A percentile compares a stretch with the other conserved stretches of the same genome.
phyloP scores from a whole-genome alignment of 2,329 filamentous ascomycete species.

The Aspergillus luchuensis region DNA sequence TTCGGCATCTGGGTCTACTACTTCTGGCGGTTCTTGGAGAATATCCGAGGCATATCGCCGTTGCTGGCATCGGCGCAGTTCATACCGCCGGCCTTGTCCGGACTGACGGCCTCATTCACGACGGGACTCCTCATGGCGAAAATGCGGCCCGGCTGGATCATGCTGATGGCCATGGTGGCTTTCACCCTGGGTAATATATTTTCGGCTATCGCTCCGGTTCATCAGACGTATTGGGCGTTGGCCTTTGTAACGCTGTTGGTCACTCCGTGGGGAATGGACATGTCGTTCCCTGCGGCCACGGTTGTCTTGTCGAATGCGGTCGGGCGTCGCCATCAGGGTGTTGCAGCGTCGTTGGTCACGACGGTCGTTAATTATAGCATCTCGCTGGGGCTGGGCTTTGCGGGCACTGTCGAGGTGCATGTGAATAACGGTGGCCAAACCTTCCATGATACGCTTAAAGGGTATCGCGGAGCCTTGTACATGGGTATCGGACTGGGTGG shows the following conservation, averaged over 20 bases:
- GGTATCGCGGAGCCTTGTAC: constrained; percentile 47
- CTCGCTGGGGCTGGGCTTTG: constrained; percentile 65
- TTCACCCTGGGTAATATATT: constrained; percentile 48
- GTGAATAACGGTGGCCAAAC: constrained; percentile 44
- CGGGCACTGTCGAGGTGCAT: constrained; percentile 62
- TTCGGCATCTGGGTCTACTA: constrained; percentile 49
- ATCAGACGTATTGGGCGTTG: constrained; percentile 66
- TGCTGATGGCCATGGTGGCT: constrained; percentile 34
- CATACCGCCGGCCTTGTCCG: constrained; percentile 31
- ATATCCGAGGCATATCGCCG: constrained; percentile 26
- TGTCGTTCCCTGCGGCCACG: constrained; percentile 65
- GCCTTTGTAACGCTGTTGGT: constrained; percentile 61
- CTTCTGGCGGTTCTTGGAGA: constrained; percentile 37
- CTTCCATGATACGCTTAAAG: constrained; percentile 34
- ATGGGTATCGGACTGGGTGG: constrained; percentile 40
- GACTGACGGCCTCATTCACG: constrained; percentile 33
- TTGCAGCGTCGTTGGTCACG: constrained; percentile 60
- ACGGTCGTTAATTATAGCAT: constrained; percentile 71
- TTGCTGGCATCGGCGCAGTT: constrained; percentile 36
- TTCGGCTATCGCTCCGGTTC: constrained; percentile 50
- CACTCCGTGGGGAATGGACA: constrained; percentile 67
- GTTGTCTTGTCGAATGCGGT: constrained; percentile 60
- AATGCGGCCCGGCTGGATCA: constrained; percentile 25
- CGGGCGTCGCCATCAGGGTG: constrained; percentile 51
- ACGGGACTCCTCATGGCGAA: constrained; percentile 29